A percentile compares a stretch with the other conserved stretches of the same genome.
Conservation (phyloP, 2,329 filamentous ascomycete species). For the Fusarium cicatricum region DNA sequence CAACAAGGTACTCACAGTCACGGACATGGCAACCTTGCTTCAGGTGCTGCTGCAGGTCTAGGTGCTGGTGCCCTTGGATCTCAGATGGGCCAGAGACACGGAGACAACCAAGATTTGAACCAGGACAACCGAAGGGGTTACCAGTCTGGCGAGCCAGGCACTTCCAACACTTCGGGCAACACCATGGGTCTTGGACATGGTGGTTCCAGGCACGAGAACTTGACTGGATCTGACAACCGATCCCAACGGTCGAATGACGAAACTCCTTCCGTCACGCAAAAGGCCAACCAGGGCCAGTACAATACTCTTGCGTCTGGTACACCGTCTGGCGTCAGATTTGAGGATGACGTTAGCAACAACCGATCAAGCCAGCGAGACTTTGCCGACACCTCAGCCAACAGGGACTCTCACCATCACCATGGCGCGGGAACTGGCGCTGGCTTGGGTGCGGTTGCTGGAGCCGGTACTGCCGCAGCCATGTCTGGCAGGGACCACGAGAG, state of each 20-base stretch:
- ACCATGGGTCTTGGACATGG: background rate
- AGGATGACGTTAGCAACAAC: background rate
- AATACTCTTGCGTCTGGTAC: constrained; percentile 33
- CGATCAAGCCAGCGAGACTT: background rate
- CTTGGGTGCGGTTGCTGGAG: background rate
- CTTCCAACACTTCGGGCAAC: background rate
- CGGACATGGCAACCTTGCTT: background rate
- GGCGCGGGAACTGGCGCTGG: background rate
- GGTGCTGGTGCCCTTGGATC: constrained; percentile 20
- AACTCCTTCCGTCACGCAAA: background rate
- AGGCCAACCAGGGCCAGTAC: constrained; percentile 33
- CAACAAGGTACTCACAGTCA: background rate
- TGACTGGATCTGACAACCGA: background rate
- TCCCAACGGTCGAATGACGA: background rate
- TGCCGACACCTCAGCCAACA: background rate
- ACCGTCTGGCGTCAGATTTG: constrained; percentile 23
- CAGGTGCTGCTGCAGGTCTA: constrained; percentile 17
- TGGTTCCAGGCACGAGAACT: background rate
- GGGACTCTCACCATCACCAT: background rate
- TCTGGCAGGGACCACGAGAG: constrained; percentile 1
- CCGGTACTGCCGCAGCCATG: background rate
- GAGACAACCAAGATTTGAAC: background rate
- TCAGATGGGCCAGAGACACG: background rate
- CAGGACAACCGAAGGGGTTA: background rate
- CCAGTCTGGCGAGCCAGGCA: background rate